phyloP scores from a whole-genome alignment of 1,139 yeast genomes.

The Zygosaccharomyces sapae region DNA sequence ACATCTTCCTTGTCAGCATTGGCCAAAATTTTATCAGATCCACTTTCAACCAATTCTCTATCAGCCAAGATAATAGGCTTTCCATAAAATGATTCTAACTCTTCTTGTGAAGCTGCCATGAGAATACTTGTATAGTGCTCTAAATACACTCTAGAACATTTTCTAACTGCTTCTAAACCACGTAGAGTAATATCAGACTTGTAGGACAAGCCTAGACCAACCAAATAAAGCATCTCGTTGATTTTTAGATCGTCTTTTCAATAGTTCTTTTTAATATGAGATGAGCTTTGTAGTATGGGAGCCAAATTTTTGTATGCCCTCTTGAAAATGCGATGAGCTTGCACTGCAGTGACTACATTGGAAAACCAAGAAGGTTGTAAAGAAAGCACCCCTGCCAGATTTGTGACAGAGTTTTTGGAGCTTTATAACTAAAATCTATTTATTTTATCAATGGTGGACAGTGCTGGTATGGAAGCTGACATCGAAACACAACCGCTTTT shows the following conservation, averaged over 20 bases:
- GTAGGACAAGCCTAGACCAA: conserved; percentile 89
- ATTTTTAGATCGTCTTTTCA: not conserved
- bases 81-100: conserved; percentile 76
- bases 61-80: conserved; percentile 84
- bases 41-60: conserved; percentile 87
- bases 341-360: not conserved
- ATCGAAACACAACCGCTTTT: conserved; percentile 22
- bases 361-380: not conserved
- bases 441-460: not conserved
- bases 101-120: conserved; percentile 79
- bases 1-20: conserved; percentile 77
- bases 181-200: conserved; percentile 90
- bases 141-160: conserved; percentile 81
- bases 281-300: conserved; percentile 1
- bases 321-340: not conserved
- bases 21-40: conserved; percentile 74
- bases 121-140: conserved; percentile 94
- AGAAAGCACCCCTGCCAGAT: not conserved
- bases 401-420: no score
- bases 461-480: conserved; percentile 12
- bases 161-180: conserved; percentile 78
- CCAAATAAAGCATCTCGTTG: conserved; percentile 68
- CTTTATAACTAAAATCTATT: not conserved
- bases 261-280: not conserved
- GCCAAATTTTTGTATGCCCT: not conserved